phyloP scores from a whole-genome alignment of 805 yeast species.

The Suhomyces sp. region DNA sequence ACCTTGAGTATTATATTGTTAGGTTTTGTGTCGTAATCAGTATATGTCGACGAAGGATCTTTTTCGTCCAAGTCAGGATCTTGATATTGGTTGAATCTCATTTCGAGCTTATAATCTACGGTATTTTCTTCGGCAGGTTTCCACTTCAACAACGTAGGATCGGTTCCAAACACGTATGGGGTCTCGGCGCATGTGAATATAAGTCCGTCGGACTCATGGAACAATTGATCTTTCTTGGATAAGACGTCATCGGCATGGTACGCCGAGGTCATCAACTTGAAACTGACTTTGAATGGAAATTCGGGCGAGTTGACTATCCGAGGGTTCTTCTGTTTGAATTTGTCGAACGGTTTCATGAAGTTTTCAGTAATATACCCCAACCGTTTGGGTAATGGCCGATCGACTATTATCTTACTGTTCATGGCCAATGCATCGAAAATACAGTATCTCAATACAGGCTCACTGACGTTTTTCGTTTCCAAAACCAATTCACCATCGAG shows the following conservation, averaged over 20 bases:
- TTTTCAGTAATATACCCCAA: slow-evolving; percentile 81
- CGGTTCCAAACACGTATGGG: slow-evolving; percentile 88
- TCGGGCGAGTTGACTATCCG: slow-evolving; percentile 58
- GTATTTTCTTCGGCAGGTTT: slow-evolving; percentile 96
- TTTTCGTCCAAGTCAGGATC: slow-evolving; percentile 66
- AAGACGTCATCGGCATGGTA: slow-evolving; percentile 76
- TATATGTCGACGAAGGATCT: slow-evolving; percentile 68
- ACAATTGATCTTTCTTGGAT: slow-evolving; percentile 63
- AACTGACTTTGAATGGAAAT: slow-evolving; percentile 82
- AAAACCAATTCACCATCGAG: slow-evolving; percentile 92
- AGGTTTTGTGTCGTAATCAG: slow-evolving; percentile 81
- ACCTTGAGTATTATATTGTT: slow-evolving; percentile 55
- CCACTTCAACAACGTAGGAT: slow-evolving; percentile 85
- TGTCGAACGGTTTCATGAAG: slow-evolving; percentile 78
- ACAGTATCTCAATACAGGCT: slow-evolving; percentile 59
- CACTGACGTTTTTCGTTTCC: slow-evolving; percentile 59
- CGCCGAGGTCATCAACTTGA: slow-evolving; percentile 85
- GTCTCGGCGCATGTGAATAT: slow-evolving; percentile 89
- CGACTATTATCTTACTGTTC: slow-evolving; percentile 68
- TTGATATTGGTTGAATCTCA: slow-evolving; percentile 55
- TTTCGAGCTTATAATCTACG: slow-evolving; percentile 73
- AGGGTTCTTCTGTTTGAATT: slow-evolving; percentile 65
- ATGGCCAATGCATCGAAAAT: slow-evolving; percentile 90
- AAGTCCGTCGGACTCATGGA: slow-evolving; percentile 91
- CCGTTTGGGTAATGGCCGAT: slow-evolving; percentile 73